Evolutionary conservation across 2,329 filamentous ascomycete species (phyloP), one percentile per base, ranked within the genome.

Genomic region (Fusarium humuli): DNA sequence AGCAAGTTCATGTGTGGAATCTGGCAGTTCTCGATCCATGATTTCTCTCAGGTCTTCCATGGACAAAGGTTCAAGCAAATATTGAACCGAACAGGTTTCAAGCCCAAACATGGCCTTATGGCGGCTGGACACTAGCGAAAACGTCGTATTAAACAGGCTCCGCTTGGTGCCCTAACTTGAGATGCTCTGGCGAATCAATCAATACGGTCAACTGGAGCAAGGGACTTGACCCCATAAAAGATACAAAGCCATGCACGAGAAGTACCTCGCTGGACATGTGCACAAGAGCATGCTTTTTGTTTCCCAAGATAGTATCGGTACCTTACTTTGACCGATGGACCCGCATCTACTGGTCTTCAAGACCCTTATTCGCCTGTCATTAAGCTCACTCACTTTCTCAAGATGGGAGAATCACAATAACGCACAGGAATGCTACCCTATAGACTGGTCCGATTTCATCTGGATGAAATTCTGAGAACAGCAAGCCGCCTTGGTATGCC

Each of bases 111-210:
- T 74, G 67, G 58, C 59, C 65, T 57, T 71, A 59, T 45, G 37
- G 32, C 50, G 34, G 53, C 67, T 64, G 49, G 42, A n/a, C 44
- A 48, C 69, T 72, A 75, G 67, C 65, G 52, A 62, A 61, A 65
- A 71, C 45, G 65, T 66, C 71, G 67, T 72, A 75, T 67, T 57
- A 73, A 73, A 65, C 59, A 65, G 63, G 61, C 41, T 61, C 72
- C 59, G 68, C 64, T 69, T 69, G 57, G 37, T 53, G 62, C 53
- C 53, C 66, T 70, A 70, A 53, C 44, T 57, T 22, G 30, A 47
- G 22, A 22, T 44, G 22, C 46, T 65, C 41, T 46, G 64, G 37
- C 68, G 58, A 71, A 70, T 70, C 68, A 70, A 70, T 70, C 68
- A 71, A 70, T 55, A 70, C 55, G 55, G 52, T 61, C 49, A 45